Base-by-base conservation (phyloP, 208 protist species). In the Crithidia expoeki region DNA sequence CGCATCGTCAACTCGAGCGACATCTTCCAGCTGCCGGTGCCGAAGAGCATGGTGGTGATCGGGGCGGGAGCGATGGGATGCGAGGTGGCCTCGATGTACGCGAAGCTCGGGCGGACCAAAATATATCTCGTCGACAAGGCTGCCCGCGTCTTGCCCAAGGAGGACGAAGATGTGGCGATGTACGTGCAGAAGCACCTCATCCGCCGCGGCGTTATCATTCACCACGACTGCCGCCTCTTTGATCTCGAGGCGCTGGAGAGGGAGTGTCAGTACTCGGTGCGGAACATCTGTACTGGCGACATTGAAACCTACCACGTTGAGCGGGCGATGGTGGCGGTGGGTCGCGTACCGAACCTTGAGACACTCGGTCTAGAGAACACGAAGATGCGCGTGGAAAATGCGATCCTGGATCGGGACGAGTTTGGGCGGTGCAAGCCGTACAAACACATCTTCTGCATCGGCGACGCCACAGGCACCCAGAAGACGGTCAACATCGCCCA, bases 51-150 rank as follows among this genome's bases (percentile, higher is more conserved):
- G 52, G 84, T 93, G 32, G 80, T 93, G 33, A 77, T 93, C 49
- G 88, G 88, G 38, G 88, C 80, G 6, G 88, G 88, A 0, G 32
- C 79, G 28, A 80, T 79, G 55, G 88, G 88, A 33, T 93, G 88
- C 79, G 88, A 93, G 74, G 86, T 93, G 50, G 88, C 88, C 23
- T 85, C 84, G 30, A 90, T 89, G 59, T 88, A 79, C 61, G 80
- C 84, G 17, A 83, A 88, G 56, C 71, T 93, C 36, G 88, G 88
- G 27, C 68, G 73, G 49, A 90, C 85, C 5, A 71, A 86, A 50
- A 76, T 93, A 3, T 74, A 74, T 42, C 30, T 93, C 10, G 65
- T 93, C 10, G 85, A 93, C 76, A 80, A 85, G 55, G 72, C 78
- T 9, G 28, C 72, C 27, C 88, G 83, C 38, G 75, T 93, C 46